Percentiles rank a stretch among this genome's conserved stretches.
Evolutionary conservation across 1,284 basidiomycete genomes (phyloP).

Genomic region (Xanthoconium separans): DNA sequence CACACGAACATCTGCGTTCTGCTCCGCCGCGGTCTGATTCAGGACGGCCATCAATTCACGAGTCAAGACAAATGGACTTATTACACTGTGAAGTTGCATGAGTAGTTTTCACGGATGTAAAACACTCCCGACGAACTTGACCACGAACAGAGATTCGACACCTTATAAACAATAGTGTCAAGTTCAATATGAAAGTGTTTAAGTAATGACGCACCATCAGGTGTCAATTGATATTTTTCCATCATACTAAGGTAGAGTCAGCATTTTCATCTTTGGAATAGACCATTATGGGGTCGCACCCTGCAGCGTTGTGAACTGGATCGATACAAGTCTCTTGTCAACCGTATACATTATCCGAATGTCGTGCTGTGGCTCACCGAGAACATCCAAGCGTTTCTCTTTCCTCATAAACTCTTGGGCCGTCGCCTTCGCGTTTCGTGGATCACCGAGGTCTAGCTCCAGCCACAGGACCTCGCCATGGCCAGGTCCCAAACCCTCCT

Average conservation of each 20-base stretch:
- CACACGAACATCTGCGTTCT: conserved; percentile 49
- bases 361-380: conserved; percentile 36
- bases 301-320: conserved; percentile 53
- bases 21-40: conserved; percentile 42
- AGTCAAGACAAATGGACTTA: conserved; percentile 48
- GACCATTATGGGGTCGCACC: conserved; percentile 32
- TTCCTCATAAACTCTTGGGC: conserved; percentile 45
- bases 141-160: conserved; percentile 39
- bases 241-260: conserved; percentile 12
- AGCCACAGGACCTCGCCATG: conserved; percentile 45
- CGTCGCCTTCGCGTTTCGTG: conserved; percentile 40
- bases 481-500: conserved; percentile 36
- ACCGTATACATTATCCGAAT: background rate
- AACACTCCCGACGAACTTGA: conserved; percentile 39
- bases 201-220: conserved; percentile 33
- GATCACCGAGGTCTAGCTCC: conserved; percentile 46
- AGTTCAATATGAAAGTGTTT: background rate
- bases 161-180: conserved; percentile 24
- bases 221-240: conserved; percentile 25
- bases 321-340: background rate
- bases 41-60: conserved; percentile 49
- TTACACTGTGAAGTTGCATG: conserved; percentile 35
- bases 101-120: background rate
- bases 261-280: background rate
- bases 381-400: conserved; percentile 53